A percentile compares a stretch with the other conserved stretches of the same genome.
phyloP scores from a whole-genome alignment of 2,329 filamentous ascomycete genomes.

The Talaromyces piceae region DNA sequence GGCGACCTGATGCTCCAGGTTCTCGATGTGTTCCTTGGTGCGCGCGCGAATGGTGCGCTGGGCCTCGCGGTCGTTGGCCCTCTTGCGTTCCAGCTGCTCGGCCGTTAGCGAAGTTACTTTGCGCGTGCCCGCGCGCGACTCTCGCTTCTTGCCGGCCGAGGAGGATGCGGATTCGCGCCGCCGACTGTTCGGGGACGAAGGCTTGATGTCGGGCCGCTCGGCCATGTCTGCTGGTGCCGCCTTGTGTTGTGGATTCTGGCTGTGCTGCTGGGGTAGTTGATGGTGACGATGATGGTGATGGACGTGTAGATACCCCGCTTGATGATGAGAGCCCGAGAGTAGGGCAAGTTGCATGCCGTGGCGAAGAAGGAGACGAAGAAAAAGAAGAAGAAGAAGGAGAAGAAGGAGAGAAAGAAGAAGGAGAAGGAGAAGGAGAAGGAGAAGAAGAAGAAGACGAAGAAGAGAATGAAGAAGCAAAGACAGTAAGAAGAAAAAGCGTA shows the following conservation, averaged over 20 bases:
- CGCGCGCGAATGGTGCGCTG: constrained; percentile 53
- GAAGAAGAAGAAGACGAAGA: not conserved
- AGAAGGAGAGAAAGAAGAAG: not conserved
- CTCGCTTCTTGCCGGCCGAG: constrained; percentile 22
- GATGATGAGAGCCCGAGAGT: not conserved
- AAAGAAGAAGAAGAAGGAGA: not conserved
- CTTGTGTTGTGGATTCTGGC: not conserved
- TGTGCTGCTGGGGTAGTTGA: not conserved
- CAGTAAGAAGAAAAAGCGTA: no score
- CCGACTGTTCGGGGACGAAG: not conserved
- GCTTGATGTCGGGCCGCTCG: no score
- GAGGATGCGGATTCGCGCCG: not conserved
- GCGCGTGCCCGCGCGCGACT: constrained; percentile 49
- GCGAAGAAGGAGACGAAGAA: not conserved
- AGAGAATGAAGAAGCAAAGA: not conserved
- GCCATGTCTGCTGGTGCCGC: not conserved
- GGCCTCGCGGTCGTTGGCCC: constrained; percentile 54
- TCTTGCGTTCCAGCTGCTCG: constrained; percentile 52
- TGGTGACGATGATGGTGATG: not conserved
- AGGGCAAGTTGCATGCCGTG: not conserved
- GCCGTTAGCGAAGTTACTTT: constrained; percentile 51
- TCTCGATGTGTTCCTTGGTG: constrained; percentile 53
- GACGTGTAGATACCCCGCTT: not conserved
- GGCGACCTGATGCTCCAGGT: constrained; percentile 47
- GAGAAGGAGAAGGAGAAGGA: not conserved